Evolutionary conservation across 805 yeast species (phyloP), one percentile per base, ranked within the genome.

Genomic region (Hemisphaericaspora nanyangensis): DNA sequence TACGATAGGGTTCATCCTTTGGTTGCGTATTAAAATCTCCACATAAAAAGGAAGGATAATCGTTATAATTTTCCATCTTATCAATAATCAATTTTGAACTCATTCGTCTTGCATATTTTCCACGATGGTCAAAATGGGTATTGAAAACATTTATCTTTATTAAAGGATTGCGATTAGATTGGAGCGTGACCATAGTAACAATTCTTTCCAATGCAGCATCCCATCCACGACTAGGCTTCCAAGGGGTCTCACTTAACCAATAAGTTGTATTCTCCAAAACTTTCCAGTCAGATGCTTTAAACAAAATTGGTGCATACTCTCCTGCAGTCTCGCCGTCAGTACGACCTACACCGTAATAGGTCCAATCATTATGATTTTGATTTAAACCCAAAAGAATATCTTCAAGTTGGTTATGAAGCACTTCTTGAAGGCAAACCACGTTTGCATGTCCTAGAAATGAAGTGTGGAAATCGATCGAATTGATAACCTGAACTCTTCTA

Each of bases 11-110:
- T 43, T 61, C 65, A 43, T 63, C 72, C 0, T 50, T 51, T 7
- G 72, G 72, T 39, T 66, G 55, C 3, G 72, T 67, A 46, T 68
- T 68, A 48, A 68, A 62, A 46, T 68, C 74, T 2, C 74, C 74
- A 35, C 68, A 60, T 30, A 68, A 51, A 41, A 68, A 65, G 25
- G 66, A 58, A 2, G 70, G 72, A 40, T 58, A 53, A 18, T 45
- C 48, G 27, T 56, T 55, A 29, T 58, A 55, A 29, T 52, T 52
- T 15, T 54, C 49, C 63, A 67, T 58, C 41, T 57, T 61, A 29
- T 60, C 56, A 13, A 58, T 52, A 36, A 68, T 67, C 43, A 68
- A 53, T 37, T 56, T 43, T 17, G 65, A 57, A 40, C 65, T 60
- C 31, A 60, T 47, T 18, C 58, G 46, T 29, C 74, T 49, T 3